Conservation (phyloP, 352 stramenopile species). For the Phytophthora citricola region DNA sequence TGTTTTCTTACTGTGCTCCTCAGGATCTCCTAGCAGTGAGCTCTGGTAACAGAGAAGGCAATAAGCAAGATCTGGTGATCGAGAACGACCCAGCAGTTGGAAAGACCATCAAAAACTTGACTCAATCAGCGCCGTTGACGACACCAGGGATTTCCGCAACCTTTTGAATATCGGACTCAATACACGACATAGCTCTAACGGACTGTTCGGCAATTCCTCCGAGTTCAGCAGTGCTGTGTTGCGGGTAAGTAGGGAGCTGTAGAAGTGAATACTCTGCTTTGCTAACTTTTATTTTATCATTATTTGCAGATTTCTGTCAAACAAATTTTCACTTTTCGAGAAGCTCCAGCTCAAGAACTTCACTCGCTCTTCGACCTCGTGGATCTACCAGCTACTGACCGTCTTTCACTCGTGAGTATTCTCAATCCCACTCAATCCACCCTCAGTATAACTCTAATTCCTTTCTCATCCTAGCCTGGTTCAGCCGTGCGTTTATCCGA, state of each 20-base stretch:
- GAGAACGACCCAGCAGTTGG: constrained; percentile 26
- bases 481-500: constrained; percentile 49
- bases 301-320: constrained; percentile 44
- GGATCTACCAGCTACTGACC: constrained; percentile 56
- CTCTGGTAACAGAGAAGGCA: not conserved
- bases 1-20: not conserved
- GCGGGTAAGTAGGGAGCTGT: constrained; percentile 27
- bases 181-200: constrained; percentile 35
- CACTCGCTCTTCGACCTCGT: constrained; percentile 53
- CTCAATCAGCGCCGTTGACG: constrained; percentile 32
- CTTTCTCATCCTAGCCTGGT: constrained; percentile 26
- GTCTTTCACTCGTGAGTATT: constrained; percentile 47
- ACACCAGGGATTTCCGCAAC: constrained; percentile 30
- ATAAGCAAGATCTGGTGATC: constrained; percentile 12
- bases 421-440: not conserved
- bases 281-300: not conserved
- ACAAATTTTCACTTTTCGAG: constrained; percentile 47
- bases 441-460: not conserved
- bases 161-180: constrained; percentile 39
- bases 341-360: constrained; percentile 46
- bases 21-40: constrained; percentile 39
- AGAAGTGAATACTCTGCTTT: not conserved
- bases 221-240: constrained; percentile 62
- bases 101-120: constrained; percentile 43
- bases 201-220: constrained; percentile 47